A percentile compares a stretch with the other conserved stretches of the same genome.
phyloP scores from a whole-genome alignment of 2,329 filamentous ascomycete genomes.

The Calycina marina region DNA sequence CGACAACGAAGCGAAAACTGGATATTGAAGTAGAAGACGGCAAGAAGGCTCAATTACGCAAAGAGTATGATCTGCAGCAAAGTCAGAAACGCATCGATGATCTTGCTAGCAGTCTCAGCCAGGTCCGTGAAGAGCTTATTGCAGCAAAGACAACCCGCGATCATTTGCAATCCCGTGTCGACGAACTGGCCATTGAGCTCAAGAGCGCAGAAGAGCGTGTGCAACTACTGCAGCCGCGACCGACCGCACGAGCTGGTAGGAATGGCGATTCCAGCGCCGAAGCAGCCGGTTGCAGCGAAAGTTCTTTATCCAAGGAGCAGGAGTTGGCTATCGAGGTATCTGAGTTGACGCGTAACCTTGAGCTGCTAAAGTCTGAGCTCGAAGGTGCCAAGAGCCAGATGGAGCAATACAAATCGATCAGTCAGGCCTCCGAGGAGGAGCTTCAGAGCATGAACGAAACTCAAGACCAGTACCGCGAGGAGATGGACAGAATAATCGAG shows the following conservation, averaged over 20 bases:
- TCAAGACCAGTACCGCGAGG: slow-evolving; percentile 75
- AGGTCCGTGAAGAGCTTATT: slow-evolving; percentile 74
- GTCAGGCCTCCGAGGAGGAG: slow-evolving; percentile 76
- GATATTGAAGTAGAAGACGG: slow-evolving; percentile 70
- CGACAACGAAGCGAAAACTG: slow-evolving; percentile 66
- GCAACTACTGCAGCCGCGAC: slow-evolving; percentile 66
- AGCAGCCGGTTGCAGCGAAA: slow-evolving; percentile 30
- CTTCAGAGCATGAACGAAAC: slow-evolving; percentile 65
- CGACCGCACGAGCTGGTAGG: slow-evolving; percentile 43
- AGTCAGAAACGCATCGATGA: slow-evolving; percentile 87
- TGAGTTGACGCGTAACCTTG: slow-evolving; percentile 76
- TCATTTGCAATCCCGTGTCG: slow-evolving; percentile 75
- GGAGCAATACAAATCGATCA: slow-evolving; percentile 80
- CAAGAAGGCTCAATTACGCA: slow-evolving; percentile 68
- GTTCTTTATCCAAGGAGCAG: slow-evolving; percentile 53
- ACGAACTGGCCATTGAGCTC: slow-evolving; percentile 78
- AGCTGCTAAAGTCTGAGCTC: slow-evolving; percentile 65
- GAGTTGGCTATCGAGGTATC: slow-evolving; percentile 73
- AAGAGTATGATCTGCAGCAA: slow-evolving; percentile 82
- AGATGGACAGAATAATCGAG: slow-evolving; percentile 60
- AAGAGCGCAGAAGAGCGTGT: slow-evolving; percentile 80
- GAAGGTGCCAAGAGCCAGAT: slow-evolving; percentile 68
- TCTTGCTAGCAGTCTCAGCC: slow-evolving; percentile 62
- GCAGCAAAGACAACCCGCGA: slow-evolving; percentile 77
- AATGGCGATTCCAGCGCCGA: slow-evolving; percentile 26